phyloP scores from a whole-genome alignment of 2,329 filamentous ascomycete genomes.

The Ophiostoma novo-ulmi region DNA sequence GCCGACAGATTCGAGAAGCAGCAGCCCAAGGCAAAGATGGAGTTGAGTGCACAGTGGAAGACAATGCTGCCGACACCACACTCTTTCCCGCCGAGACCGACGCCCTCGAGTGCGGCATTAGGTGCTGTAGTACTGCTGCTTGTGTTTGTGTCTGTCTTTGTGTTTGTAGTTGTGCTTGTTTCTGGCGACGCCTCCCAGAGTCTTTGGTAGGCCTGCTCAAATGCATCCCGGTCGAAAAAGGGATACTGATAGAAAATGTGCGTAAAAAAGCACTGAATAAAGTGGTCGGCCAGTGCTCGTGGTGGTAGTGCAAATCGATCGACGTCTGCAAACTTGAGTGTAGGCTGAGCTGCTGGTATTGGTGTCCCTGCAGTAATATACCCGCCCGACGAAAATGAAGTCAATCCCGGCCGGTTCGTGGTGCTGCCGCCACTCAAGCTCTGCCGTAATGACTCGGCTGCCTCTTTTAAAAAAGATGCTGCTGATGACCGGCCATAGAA shows the following conservation, averaged over 20 bases:
- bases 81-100: constrained; percentile 21
- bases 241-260: neutral
- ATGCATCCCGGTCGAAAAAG: neutral
- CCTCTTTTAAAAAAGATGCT: neutral
- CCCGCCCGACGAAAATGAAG: neutral
- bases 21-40: constrained; percentile 39
- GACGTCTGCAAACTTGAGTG: neutral
- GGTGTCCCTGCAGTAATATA: neutral
- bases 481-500: neutral
- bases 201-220: neutral
- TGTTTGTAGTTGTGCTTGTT: neutral
- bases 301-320: neutral
- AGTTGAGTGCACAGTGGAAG: constrained; percentile 41
- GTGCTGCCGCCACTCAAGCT: neutral
- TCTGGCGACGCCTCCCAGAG: neutral
- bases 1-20: constrained; percentile 22
- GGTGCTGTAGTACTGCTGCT: neutral
- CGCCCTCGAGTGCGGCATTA: constrained; percentile 17
- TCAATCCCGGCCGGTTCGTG: neutral
- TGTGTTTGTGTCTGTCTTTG: neutral
- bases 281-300: neutral
- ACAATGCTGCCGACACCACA: constrained; percentile 34
- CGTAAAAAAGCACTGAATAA: neutral
- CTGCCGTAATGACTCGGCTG: neutral
- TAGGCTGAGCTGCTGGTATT: neutral